phyloP scores from a whole-genome alignment of 208 protist species.

The Leishmania major region DNA sequence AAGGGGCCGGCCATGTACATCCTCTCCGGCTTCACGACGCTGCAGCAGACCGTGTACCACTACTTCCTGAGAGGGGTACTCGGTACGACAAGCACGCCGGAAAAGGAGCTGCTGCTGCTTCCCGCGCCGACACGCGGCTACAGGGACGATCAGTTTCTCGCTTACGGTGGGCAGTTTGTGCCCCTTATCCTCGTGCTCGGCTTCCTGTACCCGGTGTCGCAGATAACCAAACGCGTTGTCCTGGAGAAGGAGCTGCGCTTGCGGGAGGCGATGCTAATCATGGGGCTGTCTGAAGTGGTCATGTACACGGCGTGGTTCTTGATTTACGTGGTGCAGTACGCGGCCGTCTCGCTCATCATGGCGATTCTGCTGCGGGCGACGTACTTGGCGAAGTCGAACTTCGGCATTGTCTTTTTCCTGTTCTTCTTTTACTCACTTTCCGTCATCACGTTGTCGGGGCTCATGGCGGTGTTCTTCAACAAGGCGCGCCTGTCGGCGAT shows the following conservation, averaged over 20 bases:
- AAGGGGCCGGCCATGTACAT: constrained; percentile 52
- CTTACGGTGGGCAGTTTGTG: constrained; percentile 43
- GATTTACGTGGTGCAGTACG: constrained; percentile 58
- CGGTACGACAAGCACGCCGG: constrained; percentile 30
- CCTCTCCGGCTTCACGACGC: constrained; percentile 59
- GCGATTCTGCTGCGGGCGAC: constrained; percentile 59
- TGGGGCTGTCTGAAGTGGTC: constrained; percentile 66
- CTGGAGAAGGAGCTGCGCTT: constrained; percentile 78
- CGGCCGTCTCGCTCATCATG: constrained; percentile 55
- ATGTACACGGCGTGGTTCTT: constrained; percentile 71
- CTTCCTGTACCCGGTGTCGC: constrained; percentile 68
- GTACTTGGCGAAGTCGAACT: constrained; percentile 54
- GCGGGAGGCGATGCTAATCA: constrained; percentile 75
- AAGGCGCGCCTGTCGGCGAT: constrained; percentile 61
- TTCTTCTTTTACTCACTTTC: constrained; percentile 69
- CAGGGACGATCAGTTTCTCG: constrained; percentile 51
- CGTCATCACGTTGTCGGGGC: constrained; percentile 52
- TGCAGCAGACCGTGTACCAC: constrained; percentile 56
- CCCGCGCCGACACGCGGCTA: constrained; percentile 44
- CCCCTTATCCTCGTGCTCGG: constrained; percentile 75
- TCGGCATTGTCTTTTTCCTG: constrained; percentile 49
- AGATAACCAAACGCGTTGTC: constrained; percentile 57
- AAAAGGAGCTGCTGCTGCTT: constrained; percentile 34
- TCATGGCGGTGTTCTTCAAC: constrained; percentile 72
- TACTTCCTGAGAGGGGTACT: constrained; percentile 44